Conservation (phyloP, 2,329 filamentous ascomycete species). For the Exserohilum turcica region DNA sequence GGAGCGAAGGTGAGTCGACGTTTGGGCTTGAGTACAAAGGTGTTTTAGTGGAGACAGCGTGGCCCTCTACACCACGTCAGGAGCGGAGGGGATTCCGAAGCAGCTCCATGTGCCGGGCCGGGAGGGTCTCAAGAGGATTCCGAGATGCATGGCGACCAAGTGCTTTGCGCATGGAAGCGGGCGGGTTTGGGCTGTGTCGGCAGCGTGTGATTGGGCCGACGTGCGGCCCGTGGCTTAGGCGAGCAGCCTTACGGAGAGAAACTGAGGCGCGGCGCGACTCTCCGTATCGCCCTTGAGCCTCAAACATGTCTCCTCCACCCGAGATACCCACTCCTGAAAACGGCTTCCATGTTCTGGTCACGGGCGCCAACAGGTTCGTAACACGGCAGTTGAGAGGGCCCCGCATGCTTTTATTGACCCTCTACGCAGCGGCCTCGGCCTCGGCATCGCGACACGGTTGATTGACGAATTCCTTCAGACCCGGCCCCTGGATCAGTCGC, state of each 20-base stretch:
- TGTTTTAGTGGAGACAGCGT: no score
- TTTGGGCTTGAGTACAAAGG: no score
- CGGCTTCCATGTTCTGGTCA: constrained; percentile 69
- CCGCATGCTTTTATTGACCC: constrained; percentile 33
- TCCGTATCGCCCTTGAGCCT: not conserved
- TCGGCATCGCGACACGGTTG: constrained; percentile 79
- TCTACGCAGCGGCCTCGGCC: constrained; percentile 77
- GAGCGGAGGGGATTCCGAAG: no score
- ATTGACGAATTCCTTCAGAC: constrained; percentile 86
- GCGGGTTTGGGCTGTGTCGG: no score
- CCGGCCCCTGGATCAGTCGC: constrained; percentile 67
- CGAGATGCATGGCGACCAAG: no score
- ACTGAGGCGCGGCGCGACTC: not conserved
- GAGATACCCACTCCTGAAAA: constrained; percentile 36
- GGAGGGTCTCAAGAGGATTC: no score
- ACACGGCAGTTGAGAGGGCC: fast-evolving
- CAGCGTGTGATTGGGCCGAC: no score
- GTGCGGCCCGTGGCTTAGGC: no score
- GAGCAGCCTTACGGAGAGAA: not conserved
- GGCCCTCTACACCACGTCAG: no score
- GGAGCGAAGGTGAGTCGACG: no score
- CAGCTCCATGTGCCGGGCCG: no score
- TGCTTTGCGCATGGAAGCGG: no score
- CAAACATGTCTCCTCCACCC: constrained; percentile 25
- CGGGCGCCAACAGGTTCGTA: constrained; percentile 80